Conservation (phyloP, 202 grass and related monocot species). For the Setaria viridis region DNA sequence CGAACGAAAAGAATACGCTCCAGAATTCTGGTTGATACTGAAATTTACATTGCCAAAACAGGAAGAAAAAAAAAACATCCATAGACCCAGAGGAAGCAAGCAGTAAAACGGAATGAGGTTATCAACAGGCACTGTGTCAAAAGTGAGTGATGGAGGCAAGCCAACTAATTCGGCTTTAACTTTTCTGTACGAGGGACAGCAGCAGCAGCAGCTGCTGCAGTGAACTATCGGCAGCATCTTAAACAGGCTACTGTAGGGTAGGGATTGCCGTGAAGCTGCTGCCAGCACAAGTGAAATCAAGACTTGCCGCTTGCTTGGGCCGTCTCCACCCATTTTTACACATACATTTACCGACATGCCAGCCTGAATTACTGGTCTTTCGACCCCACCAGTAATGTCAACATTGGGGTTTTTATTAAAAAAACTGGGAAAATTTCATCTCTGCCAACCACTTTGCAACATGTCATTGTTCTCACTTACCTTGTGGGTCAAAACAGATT, state of each 20-base stretch:
- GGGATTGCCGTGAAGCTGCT: not conserved
- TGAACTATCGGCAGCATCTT: slow-evolving; percentile 27
- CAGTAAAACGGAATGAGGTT: not conserved
- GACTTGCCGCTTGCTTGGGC: not conserved
- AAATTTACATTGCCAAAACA: not conserved
- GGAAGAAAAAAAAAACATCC: not conserved
- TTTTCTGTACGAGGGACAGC: slow-evolving; percentile 12
- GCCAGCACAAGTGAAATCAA: not conserved
- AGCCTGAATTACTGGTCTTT: not conserved
- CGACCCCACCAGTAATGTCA: not conserved
- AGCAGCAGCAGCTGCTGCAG: not conserved
- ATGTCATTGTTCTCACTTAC: not conserved
- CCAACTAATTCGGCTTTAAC: slow-evolving; percentile 34
- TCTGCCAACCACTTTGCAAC: not conserved
- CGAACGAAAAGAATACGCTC: not conserved
- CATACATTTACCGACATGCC: not conserved
- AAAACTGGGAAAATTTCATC: too few relatives aligned
- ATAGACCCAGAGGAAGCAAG: not conserved
- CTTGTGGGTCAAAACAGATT: not conserved
- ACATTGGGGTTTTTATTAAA: not conserved
- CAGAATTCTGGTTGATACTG: not conserved
- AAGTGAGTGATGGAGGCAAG: not conserved
- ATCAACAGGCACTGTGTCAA: not conserved
- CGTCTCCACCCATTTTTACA: not conserved
- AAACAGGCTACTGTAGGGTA: slow-evolving; percentile 17